phyloP scores from a whole-genome alignment of 1,284 basidiomycete genomes.

The Dichomitus squalens region DNA sequence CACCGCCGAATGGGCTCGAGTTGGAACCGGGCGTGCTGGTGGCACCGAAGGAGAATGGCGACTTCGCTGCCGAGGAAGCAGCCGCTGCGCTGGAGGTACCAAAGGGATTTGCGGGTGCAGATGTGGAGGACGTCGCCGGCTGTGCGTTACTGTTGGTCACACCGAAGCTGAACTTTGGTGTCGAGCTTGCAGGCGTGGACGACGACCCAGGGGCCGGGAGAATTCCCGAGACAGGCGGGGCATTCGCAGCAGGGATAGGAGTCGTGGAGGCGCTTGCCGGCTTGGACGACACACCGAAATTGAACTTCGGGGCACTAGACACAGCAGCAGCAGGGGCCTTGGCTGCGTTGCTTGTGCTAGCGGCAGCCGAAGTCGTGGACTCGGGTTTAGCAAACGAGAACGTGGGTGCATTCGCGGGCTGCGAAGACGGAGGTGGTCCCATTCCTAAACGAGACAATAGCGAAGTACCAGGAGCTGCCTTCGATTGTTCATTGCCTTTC shows the following conservation, averaged over 20 bases:
- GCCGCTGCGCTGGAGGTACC: constrained; percentile 3
- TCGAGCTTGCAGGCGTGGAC: constrained; percentile 6
- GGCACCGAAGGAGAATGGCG: neutral
- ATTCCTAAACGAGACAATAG: constrained; percentile 27
- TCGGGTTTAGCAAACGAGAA: constrained; percentile 24
- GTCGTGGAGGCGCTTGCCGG: constrained; percentile 3
- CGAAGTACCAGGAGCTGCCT: constrained; percentile 21
- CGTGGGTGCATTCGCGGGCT: constrained; percentile 12
- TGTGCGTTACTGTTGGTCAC: constrained; percentile 8
- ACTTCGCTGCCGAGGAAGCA: constrained; percentile 9
- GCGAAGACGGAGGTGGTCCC: constrained; percentile 13
- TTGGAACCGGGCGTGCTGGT: neutral
- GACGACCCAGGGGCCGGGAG: constrained; percentile 1
- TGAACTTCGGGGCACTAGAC: constrained; percentile 32
- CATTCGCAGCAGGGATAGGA: constrained; percentile 2
- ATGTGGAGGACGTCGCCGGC: constrained; percentile 2
- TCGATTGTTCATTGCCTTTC: constrained; percentile 15
- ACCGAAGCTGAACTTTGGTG: constrained; percentile 34
- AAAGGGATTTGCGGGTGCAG: constrained; percentile 6
- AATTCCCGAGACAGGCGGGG: neutral
- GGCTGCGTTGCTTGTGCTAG: constrained; percentile 1
- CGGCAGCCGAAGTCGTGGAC: constrained; percentile 5
- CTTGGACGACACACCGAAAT: constrained; percentile 31
- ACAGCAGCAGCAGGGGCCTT: constrained; percentile 3
- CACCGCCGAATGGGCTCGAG: neutral